Conservation (phyloP, 2,329 filamentous ascomycete species). For the Sclerotiophoma versabilis region DNA sequence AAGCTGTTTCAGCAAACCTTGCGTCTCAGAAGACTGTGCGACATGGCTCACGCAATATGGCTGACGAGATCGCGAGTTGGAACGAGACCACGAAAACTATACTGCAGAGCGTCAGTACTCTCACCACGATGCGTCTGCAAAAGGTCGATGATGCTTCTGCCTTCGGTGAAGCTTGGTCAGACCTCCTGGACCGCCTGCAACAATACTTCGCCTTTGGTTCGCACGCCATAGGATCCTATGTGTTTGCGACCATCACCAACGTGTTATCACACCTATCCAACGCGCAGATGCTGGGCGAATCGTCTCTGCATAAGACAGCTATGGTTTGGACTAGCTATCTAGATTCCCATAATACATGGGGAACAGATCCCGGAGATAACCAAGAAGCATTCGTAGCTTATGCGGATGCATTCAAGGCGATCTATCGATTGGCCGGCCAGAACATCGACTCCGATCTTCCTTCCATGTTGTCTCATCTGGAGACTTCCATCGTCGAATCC, state of each 20-base stretch:
- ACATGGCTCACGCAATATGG: constrained; percentile 15
- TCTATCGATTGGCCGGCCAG: constrained; percentile 76
- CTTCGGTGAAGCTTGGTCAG: constrained; percentile 78
- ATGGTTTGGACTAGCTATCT: constrained; percentile 47
- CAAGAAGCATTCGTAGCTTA: constrained; percentile 89
- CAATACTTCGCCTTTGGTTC: constrained; percentile 52
- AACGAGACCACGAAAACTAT: constrained; percentile 52
- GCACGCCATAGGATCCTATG: constrained; percentile 52
- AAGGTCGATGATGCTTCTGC: constrained; percentile 70
- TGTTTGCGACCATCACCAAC: constrained; percentile 50
- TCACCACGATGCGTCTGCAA: constrained; percentile 79
- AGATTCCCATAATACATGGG: constrained; percentile 32
- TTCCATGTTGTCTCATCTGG: constrained; percentile 74
- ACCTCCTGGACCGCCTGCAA: constrained; percentile 74
- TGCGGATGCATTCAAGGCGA: constrained; percentile 74
- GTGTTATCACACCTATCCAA: constrained; percentile 47
- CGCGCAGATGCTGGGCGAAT: constrained; percentile 28
- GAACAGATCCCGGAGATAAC: constrained; percentile 56
- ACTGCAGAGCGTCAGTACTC: constrained; percentile 50
- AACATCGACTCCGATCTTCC: constrained; percentile 68
- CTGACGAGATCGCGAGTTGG: constrained; percentile 40
- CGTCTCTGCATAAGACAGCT: constrained; percentile 43
- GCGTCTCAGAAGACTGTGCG: constrained; percentile 33
- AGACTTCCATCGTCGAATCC: constrained; percentile 73
- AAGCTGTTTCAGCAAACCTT: constrained; percentile 71